These are phyloP conservation scores for Musa beccarii DNA, from an alignment of 176 grass and related monocot species.

Conservation along the genomic window DNA sequence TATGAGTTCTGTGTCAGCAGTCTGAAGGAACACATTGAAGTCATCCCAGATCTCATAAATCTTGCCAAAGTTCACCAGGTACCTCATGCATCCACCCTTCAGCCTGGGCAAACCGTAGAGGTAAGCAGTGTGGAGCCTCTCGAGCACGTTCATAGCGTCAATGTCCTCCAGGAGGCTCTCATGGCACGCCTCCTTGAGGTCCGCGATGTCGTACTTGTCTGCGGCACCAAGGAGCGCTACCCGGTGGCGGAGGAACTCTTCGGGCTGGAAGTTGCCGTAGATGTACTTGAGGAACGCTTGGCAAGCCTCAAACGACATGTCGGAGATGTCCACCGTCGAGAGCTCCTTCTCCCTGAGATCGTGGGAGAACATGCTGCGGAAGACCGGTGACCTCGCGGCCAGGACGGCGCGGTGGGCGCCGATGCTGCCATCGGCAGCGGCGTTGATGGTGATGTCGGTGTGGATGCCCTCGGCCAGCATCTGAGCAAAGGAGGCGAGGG, in stretches of 20 bases:
- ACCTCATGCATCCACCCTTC: constrained; percentile 68
- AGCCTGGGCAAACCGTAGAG: constrained; percentile 50
- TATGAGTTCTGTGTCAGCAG: constrained; percentile 63
- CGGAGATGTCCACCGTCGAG: constrained; percentile 66
- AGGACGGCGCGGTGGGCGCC: constrained; percentile 73
- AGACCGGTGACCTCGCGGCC: constrained; percentile 57
- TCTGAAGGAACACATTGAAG: constrained; percentile 53
- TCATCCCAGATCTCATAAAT: constrained; percentile 82
- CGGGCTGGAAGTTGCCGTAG: constrained; percentile 47
- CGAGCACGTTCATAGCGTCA: constrained; percentile 55
- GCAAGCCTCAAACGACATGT: constrained; percentile 70
- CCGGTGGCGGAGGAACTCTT: constrained; percentile 67
- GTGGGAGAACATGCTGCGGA: constrained; percentile 95
- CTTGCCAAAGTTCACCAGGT: constrained; percentile 85
- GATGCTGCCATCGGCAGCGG: constrained; percentile 49
- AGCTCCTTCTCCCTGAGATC: constrained; percentile 81
- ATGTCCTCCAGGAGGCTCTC: constrained; percentile 85
- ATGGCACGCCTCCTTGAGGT: constrained; percentile 75
- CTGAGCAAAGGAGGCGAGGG: constrained; percentile 34
- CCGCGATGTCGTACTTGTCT: constrained; percentile 78
- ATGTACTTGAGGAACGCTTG: constrained; percentile 80
- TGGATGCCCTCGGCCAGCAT: constrained; percentile 79
- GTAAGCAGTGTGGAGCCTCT: constrained; percentile 54
- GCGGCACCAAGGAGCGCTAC: constrained; percentile 70
- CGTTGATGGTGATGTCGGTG: constrained; percentile 80